phyloP scores from a whole-genome alignment of 139 green algal genomes.

The Nannochloris sp. region DNA sequence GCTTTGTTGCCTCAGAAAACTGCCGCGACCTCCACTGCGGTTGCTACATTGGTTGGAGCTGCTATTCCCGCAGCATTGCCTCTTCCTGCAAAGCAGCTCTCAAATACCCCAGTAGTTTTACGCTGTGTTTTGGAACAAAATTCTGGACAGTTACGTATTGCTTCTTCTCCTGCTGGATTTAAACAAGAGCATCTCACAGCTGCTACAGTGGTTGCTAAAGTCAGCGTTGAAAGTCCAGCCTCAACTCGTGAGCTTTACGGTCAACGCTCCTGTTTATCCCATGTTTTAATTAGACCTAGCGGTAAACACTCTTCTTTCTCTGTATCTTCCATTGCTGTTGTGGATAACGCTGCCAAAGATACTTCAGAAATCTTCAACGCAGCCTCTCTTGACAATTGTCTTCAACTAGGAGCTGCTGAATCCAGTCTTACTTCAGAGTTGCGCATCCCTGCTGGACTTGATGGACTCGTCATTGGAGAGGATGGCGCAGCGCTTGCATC shows the following conservation, averaged over 20 bases:
- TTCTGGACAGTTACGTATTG: not conserved
- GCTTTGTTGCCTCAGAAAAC: not conserved
- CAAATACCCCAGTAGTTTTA: not conserved
- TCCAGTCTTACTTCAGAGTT: not conserved
- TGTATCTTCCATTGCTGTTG: slow-evolving; percentile 2
- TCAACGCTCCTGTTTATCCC: no score
- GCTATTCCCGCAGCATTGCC: slow-evolving; percentile 17
- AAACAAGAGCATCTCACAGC: slow-evolving; percentile 17
- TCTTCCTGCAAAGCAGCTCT: not conserved
- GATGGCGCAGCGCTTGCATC: no score
- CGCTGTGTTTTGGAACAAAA: not conserved
- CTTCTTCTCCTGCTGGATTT: slow-evolving; percentile 4
- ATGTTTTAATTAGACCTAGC: no score
- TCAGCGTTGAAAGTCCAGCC: no score
- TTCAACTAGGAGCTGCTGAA: slow-evolving; percentile 47
- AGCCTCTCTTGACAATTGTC: slow-evolving; percentile 43
- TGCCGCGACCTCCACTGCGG: not conserved
- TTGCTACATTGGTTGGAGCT: not conserved
- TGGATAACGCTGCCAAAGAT: slow-evolving; percentile 8
- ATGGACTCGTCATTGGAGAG: not conserved
- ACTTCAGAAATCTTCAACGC: slow-evolving; percentile 29
- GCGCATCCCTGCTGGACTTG: slow-evolving; percentile 12
- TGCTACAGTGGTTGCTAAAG: no score
- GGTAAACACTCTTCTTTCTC: no score
- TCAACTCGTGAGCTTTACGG: no score